A percentile compares a stretch with the other conserved stretches of the same genome.
phyloP scores from a whole-genome alignment of 2,329 filamentous ascomycete species.

The Aspergillus tanneri region DNA sequence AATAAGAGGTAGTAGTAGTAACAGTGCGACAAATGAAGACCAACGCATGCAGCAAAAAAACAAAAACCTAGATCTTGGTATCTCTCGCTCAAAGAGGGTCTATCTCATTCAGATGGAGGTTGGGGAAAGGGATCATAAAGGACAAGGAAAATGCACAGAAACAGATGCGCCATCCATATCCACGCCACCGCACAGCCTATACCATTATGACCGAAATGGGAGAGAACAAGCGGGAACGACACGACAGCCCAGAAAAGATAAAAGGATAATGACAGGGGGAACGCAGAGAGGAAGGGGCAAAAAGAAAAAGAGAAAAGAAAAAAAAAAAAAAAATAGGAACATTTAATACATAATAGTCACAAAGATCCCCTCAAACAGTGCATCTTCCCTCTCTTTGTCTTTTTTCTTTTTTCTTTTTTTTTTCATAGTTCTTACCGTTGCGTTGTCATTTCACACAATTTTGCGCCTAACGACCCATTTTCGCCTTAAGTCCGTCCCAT shows the following conservation, averaged over 20 bases:
- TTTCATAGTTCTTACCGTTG: conserved; percentile 15
- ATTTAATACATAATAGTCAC: conserved; percentile 18
- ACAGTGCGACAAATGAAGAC: no score
- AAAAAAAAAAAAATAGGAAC: conserved; percentile 9
- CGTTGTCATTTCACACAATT: conserved; percentile 28
- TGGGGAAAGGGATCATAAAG: conserved; percentile 26
- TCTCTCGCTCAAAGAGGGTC: conserved; percentile 42
- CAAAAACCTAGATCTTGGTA: conserved; percentile 40
- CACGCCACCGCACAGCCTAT: conserved; percentile 33
- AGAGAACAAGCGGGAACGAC: conserved; percentile 23
- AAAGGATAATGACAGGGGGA: conserved; percentile 17
- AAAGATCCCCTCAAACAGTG: conserved; percentile 7
- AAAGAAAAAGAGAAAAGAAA: conserved; percentile 10
- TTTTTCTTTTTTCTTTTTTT: conserved; percentile 9
- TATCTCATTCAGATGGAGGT: conserved; percentile 38
- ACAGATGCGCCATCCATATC: conserved; percentile 39
- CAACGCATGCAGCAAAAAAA: conserved; percentile 8
- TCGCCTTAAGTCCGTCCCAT: conserved; percentile 44
- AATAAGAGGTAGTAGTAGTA: background rate
- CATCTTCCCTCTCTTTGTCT: conserved; percentile 10
- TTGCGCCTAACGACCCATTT: conserved; percentile 42
- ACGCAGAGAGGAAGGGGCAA: conserved; percentile 18
- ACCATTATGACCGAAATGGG: conserved; percentile 28
- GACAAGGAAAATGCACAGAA: conserved; percentile 35
- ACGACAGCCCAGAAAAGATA: conserved; percentile 7